These are phyloP conservation scores for Colletotrichum camelliae DNA, from an alignment of 2,329 filamentous ascomycete genomes.

Conservation along the genomic window DNA sequence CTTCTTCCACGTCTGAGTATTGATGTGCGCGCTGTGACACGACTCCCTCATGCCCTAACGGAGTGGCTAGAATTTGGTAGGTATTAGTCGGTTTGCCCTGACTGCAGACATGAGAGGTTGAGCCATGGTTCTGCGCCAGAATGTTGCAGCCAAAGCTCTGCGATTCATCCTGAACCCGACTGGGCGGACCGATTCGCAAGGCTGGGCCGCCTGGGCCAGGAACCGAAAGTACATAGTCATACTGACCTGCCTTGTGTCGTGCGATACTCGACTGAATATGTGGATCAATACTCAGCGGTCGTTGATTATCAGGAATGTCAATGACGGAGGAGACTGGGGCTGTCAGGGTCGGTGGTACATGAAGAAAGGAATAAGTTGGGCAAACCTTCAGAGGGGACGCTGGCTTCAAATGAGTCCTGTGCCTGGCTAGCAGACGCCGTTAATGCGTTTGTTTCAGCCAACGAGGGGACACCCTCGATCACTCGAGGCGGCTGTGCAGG, in stretches of 20 bases:
- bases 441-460: constrained; percentile 8
- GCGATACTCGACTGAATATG: constrained; percentile 27
- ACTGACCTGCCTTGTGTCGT: constrained; percentile 53
- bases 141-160: constrained; percentile 60
- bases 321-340: not conserved
- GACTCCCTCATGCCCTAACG: constrained; percentile 31
- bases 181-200: not conserved
- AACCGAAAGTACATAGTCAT: constrained; percentile 54
- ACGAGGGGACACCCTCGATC: constrained; percentile 12
- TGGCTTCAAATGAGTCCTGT: constrained; percentile 7
- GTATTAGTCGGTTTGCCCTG: constrained; percentile 36
- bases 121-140: constrained; percentile 40
- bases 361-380: not conserved
- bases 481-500: not conserved
- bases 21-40: not conserved
- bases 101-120: constrained; percentile 25
- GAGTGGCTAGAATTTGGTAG: constrained; percentile 55
- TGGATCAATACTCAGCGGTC: not conserved
- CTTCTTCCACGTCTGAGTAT: not conserved
- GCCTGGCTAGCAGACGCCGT: not conserved
- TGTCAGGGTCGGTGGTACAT: not conserved
- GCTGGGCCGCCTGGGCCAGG: constrained; percentile 29
- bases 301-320: not conserved
- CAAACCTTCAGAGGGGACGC: constrained; percentile 13
- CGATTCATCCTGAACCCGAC: constrained; percentile 15